A percentile compares a stretch with the other conserved stretches of the same genome.
phyloP scores from a whole-genome alignment of 2,329 filamentous ascomycete genomes.

The Fusarium burgessii region DNA sequence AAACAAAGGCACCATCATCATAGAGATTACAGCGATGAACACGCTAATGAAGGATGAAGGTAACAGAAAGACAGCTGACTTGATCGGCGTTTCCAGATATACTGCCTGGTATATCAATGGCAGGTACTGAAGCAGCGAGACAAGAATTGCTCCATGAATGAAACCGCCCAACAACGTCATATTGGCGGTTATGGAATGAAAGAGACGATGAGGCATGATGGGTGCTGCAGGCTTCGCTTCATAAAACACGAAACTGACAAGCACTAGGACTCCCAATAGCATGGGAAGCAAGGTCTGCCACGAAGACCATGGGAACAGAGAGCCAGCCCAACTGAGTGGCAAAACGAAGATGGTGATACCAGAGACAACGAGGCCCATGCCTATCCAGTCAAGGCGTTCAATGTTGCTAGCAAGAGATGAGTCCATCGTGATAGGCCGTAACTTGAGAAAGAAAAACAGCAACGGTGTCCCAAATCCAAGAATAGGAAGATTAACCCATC shows the following conservation, averaged over 20 bases:
- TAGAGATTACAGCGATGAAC: conserved; percentile 10
- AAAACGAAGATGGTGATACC: conserved; percentile 14
- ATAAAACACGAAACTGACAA: conserved; percentile 1
- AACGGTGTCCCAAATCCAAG: conserved; percentile 13
- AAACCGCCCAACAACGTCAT: conserved; percentile 26
- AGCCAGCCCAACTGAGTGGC: conserved; percentile 22
- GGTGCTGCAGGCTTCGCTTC: conserved; percentile 11
- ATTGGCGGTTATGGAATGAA: conserved; percentile 16
- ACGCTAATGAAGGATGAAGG: conserved; percentile 11
- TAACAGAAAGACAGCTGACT: conserved; percentile 5
- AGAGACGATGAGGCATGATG: conserved; percentile 20
- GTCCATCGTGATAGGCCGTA: conserved; percentile 1
- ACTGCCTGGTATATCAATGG: conserved; percentile 16
- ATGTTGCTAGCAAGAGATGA: neutral
- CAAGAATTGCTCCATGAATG: conserved; percentile 10
- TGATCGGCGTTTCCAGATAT: conserved; percentile 14
- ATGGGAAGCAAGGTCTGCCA: conserved; percentile 18
- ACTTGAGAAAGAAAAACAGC: conserved; percentile 18
- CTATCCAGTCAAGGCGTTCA: conserved; percentile 21
- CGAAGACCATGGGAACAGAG: conserved; percentile 10
- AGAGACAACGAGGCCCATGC: conserved; percentile 12
- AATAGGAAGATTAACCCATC: conserved; percentile 18
- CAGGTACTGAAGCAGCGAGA: conserved; percentile 15
- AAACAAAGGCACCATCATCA: conserved; percentile 25
- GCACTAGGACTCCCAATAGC: neutral